Evolutionary conservation across 108 stramenopile genomes (phyloP).

Genomic region (Pseudonitzschia delicatissima): DNA sequence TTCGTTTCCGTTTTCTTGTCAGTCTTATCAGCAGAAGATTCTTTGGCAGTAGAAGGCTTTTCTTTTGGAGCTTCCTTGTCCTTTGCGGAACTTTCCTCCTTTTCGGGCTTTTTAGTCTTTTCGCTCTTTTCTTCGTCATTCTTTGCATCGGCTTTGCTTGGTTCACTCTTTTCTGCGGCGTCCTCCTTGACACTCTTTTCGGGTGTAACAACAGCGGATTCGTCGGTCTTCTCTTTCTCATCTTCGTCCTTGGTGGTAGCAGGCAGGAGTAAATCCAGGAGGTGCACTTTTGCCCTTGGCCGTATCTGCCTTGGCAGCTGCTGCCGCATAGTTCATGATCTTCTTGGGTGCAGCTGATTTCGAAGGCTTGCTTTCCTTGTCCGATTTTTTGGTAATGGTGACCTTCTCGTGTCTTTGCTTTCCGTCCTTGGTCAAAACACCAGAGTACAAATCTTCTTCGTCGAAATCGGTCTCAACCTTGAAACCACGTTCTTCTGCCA

Average conservation of each 20-base stretch:
- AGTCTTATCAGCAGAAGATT: not conserved
- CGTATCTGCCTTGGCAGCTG: conserved; percentile 38
- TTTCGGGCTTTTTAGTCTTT: conserved; percentile 12
- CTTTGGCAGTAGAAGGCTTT: conserved; percentile 4
- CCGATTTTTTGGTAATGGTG: not conserved
- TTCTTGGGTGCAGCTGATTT: conserved; percentile 52
- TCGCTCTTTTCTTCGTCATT: not conserved
- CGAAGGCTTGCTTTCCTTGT: conserved; percentile 16
- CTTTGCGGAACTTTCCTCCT: not conserved
- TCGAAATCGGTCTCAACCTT: conserved; percentile 71
- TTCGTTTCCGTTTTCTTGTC: conserved; percentile 3
- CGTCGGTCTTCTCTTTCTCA: not conserved
- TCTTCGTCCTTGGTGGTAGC: not conserved
- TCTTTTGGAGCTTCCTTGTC: conserved; percentile 10
- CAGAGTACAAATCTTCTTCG: conserved; percentile 86
- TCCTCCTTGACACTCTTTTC: conserved; percentile 9
- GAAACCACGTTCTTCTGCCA: conserved; percentile 92
- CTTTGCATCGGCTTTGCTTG: conserved; percentile 12
- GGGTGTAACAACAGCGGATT: conserved; percentile 9
- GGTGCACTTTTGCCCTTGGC: conserved; percentile 23
- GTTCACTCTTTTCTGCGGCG: not conserved
- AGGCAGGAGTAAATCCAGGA: conserved; percentile 15
- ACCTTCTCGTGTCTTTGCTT: conserved; percentile 44
- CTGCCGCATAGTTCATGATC: conserved; percentile 37
- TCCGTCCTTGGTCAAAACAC: conserved; percentile 67